These are phyloP conservation scores for Ballota nigra DNA, from an alignment of 257 asterid species.

Conservation along the genomic window DNA sequence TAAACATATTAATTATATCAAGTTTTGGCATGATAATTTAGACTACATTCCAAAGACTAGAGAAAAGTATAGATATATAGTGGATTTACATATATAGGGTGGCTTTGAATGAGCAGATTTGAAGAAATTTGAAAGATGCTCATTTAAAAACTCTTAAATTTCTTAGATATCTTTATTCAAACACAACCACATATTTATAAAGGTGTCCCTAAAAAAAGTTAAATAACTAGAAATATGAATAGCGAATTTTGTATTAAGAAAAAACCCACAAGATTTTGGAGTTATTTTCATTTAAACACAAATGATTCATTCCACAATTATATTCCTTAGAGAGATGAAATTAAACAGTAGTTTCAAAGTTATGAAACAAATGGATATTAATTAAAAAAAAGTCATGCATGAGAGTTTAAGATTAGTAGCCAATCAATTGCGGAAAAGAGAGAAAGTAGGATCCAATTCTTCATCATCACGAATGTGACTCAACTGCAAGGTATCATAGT, in stretches of 20 bases:
- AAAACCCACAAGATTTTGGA: not conserved
- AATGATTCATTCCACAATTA: not conserved
- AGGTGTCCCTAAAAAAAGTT: not conserved
- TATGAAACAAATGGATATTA: not conserved
- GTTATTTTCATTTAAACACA: not conserved
- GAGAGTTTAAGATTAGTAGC: slow-evolving; percentile 13
- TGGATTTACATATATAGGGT: too few relatives aligned
- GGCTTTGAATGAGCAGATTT: too few relatives aligned
- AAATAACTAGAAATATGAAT: not conserved
- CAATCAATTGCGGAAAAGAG: slow-evolving; percentile 29
- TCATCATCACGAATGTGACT: slow-evolving; percentile 42
- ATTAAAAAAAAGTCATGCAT: not conserved
- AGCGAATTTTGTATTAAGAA: not conserved
- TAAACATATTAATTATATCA: too few relatives aligned
- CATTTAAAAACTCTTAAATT: too few relatives aligned
- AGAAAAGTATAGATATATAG: too few relatives aligned
- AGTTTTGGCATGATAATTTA: too few relatives aligned
- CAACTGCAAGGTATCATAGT: slow-evolving; percentile 31
- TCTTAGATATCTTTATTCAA: too few relatives aligned
- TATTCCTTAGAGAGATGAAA: not conserved
- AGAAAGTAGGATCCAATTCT: slow-evolving; percentile 39
- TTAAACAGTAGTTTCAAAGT: not conserved
- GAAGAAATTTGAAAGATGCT: too few relatives aligned
- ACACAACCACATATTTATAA: too few relatives aligned
- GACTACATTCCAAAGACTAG: too few relatives aligned